Evolutionary conservation across 768 basidiomycete species (phyloP).

Genomic region (Termitomyces bulborhizus): DNA sequence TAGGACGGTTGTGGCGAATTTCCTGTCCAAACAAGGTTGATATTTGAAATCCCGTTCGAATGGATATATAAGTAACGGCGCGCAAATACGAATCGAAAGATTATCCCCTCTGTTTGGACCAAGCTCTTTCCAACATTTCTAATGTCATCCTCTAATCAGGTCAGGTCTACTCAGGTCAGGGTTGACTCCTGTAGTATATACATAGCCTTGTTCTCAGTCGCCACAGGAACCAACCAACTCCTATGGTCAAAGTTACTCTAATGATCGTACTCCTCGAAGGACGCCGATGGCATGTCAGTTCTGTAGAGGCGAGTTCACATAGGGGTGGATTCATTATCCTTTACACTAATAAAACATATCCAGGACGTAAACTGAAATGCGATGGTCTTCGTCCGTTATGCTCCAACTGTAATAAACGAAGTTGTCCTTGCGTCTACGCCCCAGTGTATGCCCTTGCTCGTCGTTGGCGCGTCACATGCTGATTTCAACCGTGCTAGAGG

Average conservation of each 20-base stretch:
- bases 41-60: conserved; percentile 6
- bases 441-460: conserved; percentile 51
- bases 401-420: conserved; percentile 57
- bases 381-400: conserved; percentile 61
- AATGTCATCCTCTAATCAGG: conserved; percentile 14
- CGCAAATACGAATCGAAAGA: neutral
- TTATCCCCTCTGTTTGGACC: neutral
- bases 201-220: neutral
- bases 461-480: neutral
- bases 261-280: conserved; percentile 28
- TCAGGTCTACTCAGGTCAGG: conserved; percentile 7
- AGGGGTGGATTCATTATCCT: neutral
- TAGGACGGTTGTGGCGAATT: conserved; percentile 11
- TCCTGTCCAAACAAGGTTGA: neutral
- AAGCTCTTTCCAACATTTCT: neutral
- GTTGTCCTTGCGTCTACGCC: conserved; percentile 50
- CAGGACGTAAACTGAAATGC: conserved; percentile 70
- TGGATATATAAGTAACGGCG: conserved; percentile 4
- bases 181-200: neutral
- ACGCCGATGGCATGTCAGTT: conserved; percentile 73
- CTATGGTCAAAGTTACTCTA: conserved; percentile 1
- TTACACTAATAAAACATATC: neutral
- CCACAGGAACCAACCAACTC: neutral
- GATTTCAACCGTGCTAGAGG: neutral
- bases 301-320: conserved; percentile 47